Conservation (phyloP, 2,329 filamentous ascomycete genomes). For the Coniosporium tulheliwenetii region DNA sequence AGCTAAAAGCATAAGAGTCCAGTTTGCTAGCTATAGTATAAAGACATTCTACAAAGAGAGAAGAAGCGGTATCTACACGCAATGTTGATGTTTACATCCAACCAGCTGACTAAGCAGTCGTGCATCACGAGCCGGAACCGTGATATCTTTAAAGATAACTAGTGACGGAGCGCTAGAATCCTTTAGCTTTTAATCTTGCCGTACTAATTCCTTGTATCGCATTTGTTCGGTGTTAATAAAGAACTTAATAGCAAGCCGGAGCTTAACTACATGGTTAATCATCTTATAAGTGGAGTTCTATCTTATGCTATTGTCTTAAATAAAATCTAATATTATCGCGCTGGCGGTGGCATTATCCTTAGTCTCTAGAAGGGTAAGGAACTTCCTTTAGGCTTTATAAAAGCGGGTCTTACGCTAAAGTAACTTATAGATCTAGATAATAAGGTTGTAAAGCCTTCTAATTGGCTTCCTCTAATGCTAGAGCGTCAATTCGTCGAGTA, state of each 20-base stretch:
- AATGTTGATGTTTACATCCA: too few relatives aligned
- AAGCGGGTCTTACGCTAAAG: constrained; percentile 4
- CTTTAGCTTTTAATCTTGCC: too few relatives aligned
- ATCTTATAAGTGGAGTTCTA: constrained; percentile 1
- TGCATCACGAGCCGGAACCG: too few relatives aligned
- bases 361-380: too few relatives aligned
- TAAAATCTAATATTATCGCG: not conserved
- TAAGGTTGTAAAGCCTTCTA: constrained; percentile 6
- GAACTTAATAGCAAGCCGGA: constrained; percentile 4
- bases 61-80: too few relatives aligned
- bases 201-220: constrained; percentile 1
- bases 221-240: constrained; percentile 2
- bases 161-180: too few relatives aligned
- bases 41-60: too few relatives aligned
- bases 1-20: too few relatives aligned
- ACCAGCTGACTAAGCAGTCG: too few relatives aligned
- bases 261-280: constrained; percentile 2
- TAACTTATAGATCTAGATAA: constrained; percentile 3
- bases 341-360: not conserved
- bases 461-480: not conserved
- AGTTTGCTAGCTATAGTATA: too few relatives aligned
- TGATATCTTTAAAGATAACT: too few relatives aligned
- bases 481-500: too few relatives aligned
- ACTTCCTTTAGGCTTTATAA: constrained; percentile 1
- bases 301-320: constrained; percentile 4